These are phyloP conservation scores for Cystobasidiopsis lactophilus DNA, from an alignment of 768 basidiomycete species.

Conservation along the genomic window DNA sequence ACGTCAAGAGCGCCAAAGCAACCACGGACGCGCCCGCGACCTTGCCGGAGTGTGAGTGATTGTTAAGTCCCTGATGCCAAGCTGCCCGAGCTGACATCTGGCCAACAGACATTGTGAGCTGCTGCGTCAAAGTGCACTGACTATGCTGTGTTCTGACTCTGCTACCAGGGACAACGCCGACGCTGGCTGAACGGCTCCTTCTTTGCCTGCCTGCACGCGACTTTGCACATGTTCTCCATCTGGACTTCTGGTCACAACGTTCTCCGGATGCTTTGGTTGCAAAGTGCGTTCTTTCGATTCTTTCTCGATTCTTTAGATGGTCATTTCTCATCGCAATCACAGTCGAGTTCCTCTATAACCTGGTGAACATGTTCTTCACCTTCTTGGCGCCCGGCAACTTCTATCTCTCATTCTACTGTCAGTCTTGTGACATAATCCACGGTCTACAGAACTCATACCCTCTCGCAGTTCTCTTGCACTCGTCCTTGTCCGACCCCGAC, in stretches of 20 bases:
- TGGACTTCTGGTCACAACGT: constrained; percentile 72
- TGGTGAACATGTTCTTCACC: constrained; percentile 44
- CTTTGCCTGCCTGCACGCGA: constrained; percentile 85
- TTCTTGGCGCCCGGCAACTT: constrained; percentile 56
- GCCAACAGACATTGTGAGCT: too few relatives aligned
- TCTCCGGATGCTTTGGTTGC: constrained; percentile 75
- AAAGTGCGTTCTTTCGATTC: constrained; percentile 73
- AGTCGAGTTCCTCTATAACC: too few relatives aligned
- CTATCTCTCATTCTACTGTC: constrained; percentile 49
- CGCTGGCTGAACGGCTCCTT: constrained; percentile 93
- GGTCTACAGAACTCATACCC: too few relatives aligned
- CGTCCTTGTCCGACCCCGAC: neutral
- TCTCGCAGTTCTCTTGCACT: constrained; percentile 33
- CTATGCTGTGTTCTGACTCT: too few relatives aligned
- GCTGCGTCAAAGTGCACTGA: too few relatives aligned
- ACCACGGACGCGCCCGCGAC: constrained; percentile 80
- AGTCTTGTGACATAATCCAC: too few relatives aligned
- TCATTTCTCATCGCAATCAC: too few relatives aligned
- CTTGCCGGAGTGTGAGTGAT: constrained; percentile 75
- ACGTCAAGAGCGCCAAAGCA: constrained; percentile 81
- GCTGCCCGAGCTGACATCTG: too few relatives aligned
- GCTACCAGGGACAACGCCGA: constrained; percentile 75
- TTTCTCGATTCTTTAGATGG: too few relatives aligned
- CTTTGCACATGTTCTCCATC: constrained; percentile 79
- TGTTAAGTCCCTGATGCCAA: too few relatives aligned